Base-by-base conservation (phyloP, 495 filamentous ascomycete species). In the Penicillium psychrofluorescens region DNA sequence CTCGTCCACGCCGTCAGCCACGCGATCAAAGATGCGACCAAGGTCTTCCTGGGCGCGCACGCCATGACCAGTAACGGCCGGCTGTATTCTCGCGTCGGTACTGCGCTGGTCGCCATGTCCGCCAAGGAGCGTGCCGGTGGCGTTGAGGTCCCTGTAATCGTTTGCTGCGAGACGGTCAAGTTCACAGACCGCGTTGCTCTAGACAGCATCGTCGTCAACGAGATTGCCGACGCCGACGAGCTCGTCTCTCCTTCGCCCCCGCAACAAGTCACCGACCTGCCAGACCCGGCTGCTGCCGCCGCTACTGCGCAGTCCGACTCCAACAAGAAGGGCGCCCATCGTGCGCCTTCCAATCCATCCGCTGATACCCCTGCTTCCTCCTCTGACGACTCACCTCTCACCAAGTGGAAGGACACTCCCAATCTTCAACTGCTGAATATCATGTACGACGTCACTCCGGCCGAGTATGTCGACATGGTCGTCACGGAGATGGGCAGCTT, bases 401-500 rank as follows among this genome's bases (percentile, higher is more conserved):
- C 59, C 27, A 72, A 75, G 35, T 87, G 85, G 81, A 66, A 64
- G 30, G 76, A 83, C 8, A 73, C 75, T 11, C 66, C 75, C 11
- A 80, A 81, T 42, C 61, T 87, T 35, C 83, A 88, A 54, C 69
- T 86, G 7, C 79, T 92, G 45, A 88, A 95, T 54, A 71, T 95
- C 48, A 78, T 96, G 75, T 96, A 90, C 53, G 92, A 98, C 67
- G 88, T 91, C 33, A 97, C 92, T 9, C 88, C 86, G n/a, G 86
- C 85, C 5, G 83, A 88, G 46, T 91, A 86, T 49, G 82, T 97
- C 38, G 80, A 86, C 29, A 85, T 90, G 67, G 83, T 97, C 16
- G 78, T 97, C 16, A 95, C 89, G 2, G 92, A 98, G 66, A 83
- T 88, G 70, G 92, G 91, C 32, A 85, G 77, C 47, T 73, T 95